Evolutionary conservation across 2,329 filamentous ascomycete genomes (phyloP).

Genomic region (Cyanodermella asteris): DNA sequence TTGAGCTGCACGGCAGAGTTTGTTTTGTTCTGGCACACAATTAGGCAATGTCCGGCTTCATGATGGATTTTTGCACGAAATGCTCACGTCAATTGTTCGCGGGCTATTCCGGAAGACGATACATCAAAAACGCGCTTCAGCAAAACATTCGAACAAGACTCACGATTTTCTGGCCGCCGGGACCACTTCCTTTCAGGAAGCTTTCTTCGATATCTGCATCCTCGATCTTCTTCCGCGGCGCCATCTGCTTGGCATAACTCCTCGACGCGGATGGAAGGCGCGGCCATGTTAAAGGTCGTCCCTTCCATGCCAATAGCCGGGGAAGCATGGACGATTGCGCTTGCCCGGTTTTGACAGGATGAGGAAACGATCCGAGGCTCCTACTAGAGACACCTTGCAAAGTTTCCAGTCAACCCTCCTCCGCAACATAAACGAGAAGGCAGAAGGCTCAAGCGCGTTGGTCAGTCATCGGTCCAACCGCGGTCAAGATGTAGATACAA

Average conservation of each 20-base stretch:
- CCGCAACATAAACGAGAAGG: too few species aligned
- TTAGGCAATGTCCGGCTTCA: constrained; percentile 1
- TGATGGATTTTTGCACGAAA: too few species aligned
- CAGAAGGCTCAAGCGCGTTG: too few species aligned
- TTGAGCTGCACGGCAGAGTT: constrained; percentile 83
- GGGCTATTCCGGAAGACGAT: background rate
- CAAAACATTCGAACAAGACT: constrained; percentile 11
- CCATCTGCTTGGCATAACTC: constrained; percentile 44
- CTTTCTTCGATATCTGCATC: constrained; percentile 63
- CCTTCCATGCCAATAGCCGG: too few species aligned
- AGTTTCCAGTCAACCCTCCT: too few species aligned
- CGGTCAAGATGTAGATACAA: too few species aligned
- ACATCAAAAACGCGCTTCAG: constrained; percentile 2
- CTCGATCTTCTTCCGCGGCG: constrained; percentile 51
- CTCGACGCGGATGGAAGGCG: too few species aligned
- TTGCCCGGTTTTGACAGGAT: too few species aligned
- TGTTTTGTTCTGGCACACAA: constrained; percentile 75
- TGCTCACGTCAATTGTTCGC: too few species aligned
- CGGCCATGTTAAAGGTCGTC: background rate
- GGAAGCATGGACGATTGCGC: background rate
- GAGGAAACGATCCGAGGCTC: too few species aligned
- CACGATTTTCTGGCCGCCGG: constrained; percentile 89
- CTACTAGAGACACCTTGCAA: too few species aligned
- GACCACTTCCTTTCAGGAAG: constrained; percentile 79
- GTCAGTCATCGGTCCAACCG: too few species aligned